Conservation (phyloP, 129 eudicot genomes). For the Helianthus annuus region HanXRQr2.0-SUNRISE NC_035435.2:4120948-4121447, state of each 20-base stretch:
- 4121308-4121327: slow-evolving; percentile 29
- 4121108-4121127: not conserved
- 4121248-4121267: not conserved
- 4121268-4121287: slow-evolving; percentile 18
- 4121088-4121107: too few species aligned
- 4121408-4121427: slow-evolving; percentile 30
- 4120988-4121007: too few species aligned
- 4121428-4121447: slow-evolving; percentile 34
- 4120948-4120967: too few species aligned
- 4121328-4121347: slow-evolving; percentile 39
- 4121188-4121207: slow-evolving; percentile 38
- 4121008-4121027: too few species aligned
- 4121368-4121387: slow-evolving; percentile 40
- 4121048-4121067: too few species aligned
- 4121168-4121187: slow-evolving; percentile 38
- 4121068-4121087: too few species aligned
- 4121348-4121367: slow-evolving; percentile 18
- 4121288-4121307: slow-evolving; percentile 41
- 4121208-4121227: slow-evolving; percentile 34
- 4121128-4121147: not conserved
- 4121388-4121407: slow-evolving; percentile 39
- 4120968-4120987: too few species aligned
- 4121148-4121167: not conserved
- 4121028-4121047: too few species aligned
- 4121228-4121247: slow-evolving; percentile 22